Percentiles rank a stretch among this genome's conserved stretches.
phyloP scores from a whole-genome alignment of 2,329 filamentous ascomycete genomes.

The Tolypocladium nubicola region DNA sequence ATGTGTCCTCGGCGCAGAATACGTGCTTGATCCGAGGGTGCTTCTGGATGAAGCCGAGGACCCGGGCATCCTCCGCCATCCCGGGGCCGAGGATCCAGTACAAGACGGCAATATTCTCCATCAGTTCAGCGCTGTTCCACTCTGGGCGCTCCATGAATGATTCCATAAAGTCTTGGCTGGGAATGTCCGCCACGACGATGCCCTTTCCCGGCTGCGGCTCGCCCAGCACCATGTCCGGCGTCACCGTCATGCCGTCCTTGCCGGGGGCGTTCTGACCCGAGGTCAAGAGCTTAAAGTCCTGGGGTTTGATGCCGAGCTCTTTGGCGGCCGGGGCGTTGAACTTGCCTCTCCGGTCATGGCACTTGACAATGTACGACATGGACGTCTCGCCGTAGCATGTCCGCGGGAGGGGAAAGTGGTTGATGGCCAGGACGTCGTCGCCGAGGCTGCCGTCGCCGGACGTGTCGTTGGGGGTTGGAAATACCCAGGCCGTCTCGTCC shows the following conservation, averaged over 20 bases:
- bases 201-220: conserved; percentile 57
- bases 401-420: conserved; percentile 44
- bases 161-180: conserved; percentile 58
- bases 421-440: conserved; percentile 11
- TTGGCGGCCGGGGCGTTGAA: conserved; percentile 60
- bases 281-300: conserved; percentile 49
- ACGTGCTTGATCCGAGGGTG: conserved; percentile 58
- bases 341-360: conserved; percentile 65
- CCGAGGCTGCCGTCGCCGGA: conserved; percentile 4
- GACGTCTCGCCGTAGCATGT: conserved; percentile 56
- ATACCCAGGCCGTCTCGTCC: conserved; percentile 16
- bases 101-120: conserved; percentile 55
- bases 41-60: conserved; percentile 60
- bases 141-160: conserved; percentile 61
- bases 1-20: conserved; percentile 63
- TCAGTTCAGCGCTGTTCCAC: conserved; percentile 54
- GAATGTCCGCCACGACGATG: conserved; percentile 72
- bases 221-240: conserved; percentile 78
- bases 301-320: conserved; percentile 49
- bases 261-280: conserved; percentile 52
- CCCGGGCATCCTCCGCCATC: conserved; percentile 48
- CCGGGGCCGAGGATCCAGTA: conserved; percentile 74
- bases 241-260: conserved; percentile 57
- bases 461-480: conserved; percentile 10
- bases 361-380: conserved; percentile 79